These are phyloP conservation scores for Penicillium hordei DNA, from an alignment of 2,329 filamentous ascomycete genomes.

Conservation along the genomic window DNA sequence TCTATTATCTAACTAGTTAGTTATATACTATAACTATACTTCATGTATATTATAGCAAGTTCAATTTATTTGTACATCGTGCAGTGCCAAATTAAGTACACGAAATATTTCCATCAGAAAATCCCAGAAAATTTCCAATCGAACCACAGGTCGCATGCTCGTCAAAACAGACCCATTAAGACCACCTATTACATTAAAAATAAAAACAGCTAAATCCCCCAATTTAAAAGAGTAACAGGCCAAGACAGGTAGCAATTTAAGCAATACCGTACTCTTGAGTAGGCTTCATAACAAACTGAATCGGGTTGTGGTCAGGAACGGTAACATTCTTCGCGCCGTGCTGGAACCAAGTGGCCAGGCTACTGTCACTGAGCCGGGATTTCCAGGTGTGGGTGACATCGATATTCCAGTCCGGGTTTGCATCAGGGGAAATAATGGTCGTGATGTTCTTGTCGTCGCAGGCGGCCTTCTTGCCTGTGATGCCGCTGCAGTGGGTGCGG, in stretches of 20 bases:
- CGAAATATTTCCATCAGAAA: neutral
- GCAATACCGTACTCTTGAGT: constrained; percentile 12
- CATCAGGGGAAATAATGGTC: constrained; percentile 19
- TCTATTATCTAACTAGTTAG: too few relatives aligned
- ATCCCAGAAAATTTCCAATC: neutral
- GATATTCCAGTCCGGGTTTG: constrained; percentile 29
- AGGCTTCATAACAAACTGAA: constrained; percentile 7
- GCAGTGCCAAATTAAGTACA: constrained; percentile 1
- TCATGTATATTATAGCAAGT: neutral
- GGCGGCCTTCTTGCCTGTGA: constrained; percentile 21
- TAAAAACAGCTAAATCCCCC: neutral
- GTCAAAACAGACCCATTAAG: neutral
- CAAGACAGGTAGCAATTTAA: neutral
- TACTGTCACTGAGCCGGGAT: constrained; percentile 8
- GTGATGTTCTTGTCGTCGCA: constrained; percentile 31
- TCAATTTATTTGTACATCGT: constrained; percentile 5
- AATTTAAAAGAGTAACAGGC: neutral
- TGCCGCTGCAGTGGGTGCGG: constrained; percentile 36
- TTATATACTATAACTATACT: too few relatives aligned
- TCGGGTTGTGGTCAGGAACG: neutral
- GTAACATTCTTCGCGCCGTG: constrained; percentile 9
- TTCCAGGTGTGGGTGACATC: constrained; percentile 31
- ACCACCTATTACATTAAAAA: constrained; percentile 2
- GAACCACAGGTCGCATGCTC: neutral
- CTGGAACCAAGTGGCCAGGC: constrained; percentile 12